Evolutionary conservation across 2,329 filamentous ascomycete species (phyloP).

Genomic region (Fusarium mundagurra): DNA sequence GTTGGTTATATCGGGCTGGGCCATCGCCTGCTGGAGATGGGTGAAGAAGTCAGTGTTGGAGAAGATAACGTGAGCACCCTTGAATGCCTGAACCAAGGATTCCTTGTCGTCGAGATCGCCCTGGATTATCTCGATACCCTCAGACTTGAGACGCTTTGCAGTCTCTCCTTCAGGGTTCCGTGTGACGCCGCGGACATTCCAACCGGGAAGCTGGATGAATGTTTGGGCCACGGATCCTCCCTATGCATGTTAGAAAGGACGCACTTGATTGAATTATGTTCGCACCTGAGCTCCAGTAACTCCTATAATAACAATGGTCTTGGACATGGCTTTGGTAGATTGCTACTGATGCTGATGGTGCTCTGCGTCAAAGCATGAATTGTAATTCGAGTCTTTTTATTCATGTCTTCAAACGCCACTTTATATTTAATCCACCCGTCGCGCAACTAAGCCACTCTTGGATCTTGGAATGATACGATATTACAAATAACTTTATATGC

Average conservation of each 20-base stretch:
- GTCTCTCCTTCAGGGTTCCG: neutral
- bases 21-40: neutral
- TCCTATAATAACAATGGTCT: neutral
- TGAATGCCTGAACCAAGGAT: neutral
- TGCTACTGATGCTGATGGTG: neutral
- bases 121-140: neutral
- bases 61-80: neutral
- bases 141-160: neutral
- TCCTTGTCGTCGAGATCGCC: neutral
- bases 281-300: neutral
- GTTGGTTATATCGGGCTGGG: neutral
- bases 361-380: accelerated
- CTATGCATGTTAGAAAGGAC: neutral
- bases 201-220: neutral
- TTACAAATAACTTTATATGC: accelerated
- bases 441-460: accelerated
- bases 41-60: neutral
- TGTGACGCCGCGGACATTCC: neutral
- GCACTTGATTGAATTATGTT: accelerated
- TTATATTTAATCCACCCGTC: accelerated
- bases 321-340: neutral
- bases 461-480: accelerated
- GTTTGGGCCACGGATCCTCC: neutral
- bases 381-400: accelerated
- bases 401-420: accelerated